These are phyloP conservation scores for Spathaspora jeffriesii DNA, from an alignment of 1,139 yeast genomes.

Conservation along the genomic window DNA sequence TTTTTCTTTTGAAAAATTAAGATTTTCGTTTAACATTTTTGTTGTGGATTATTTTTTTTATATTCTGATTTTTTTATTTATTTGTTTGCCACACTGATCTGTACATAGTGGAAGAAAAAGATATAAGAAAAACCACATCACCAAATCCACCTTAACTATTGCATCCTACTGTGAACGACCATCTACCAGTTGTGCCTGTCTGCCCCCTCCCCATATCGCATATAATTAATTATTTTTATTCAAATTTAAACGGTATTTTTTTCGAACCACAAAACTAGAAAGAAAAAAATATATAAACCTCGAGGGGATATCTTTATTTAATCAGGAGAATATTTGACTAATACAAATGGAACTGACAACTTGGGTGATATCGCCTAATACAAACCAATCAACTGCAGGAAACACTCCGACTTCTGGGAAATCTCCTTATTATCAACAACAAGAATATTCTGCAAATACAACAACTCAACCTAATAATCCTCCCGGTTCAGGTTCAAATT, in stretches of 20 bases:
- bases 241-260: neutral
- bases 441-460: slow-evolving; percentile 8
- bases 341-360: slow-evolving; percentile 6
- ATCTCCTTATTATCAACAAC: slow-evolving; percentile 14
- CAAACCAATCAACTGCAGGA: neutral
- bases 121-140: neutral
- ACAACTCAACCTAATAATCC: slow-evolving; percentile 8
- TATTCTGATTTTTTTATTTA: neutral
- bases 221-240: neutral
- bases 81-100: neutral
- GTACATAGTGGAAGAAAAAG: neutral
- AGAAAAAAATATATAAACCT: slow-evolving; percentile 1
- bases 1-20: neutral
- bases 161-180: neutral
- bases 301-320: neutral
- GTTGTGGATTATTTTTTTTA: neutral
- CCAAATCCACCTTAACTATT: neutral
- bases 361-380: slow-evolving; percentile 5
- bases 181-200: neutral
- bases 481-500: slow-evolving; percentile 3
- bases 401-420: slow-evolving; percentile 6
- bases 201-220: neutral
- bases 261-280: neutral
- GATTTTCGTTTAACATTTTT: neutral
- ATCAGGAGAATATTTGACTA: neutral